Conservation (phyloP, 768 basidiomycete species). For the Podaxis sp. region DNA sequence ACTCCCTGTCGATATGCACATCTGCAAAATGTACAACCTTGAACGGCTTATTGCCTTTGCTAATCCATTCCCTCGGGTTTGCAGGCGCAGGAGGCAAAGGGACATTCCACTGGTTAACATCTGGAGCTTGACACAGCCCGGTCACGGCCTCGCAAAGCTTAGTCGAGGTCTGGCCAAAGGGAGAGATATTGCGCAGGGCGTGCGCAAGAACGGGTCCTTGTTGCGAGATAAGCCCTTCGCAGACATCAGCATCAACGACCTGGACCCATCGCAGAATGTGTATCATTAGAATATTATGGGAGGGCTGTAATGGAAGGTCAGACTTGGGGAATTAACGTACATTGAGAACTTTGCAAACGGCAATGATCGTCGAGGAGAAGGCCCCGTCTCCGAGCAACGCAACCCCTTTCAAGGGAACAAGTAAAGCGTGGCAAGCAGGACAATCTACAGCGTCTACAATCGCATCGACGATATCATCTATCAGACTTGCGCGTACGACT, state of each 20-base stretch:
- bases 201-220: conserved; percentile 62
- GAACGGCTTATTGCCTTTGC: conserved; percentile 43
- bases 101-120: conserved; percentile 43
- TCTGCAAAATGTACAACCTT: conserved; percentile 63
- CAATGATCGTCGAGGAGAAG: conserved; percentile 42
- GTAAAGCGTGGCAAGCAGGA: conserved; percentile 48
- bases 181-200: conserved; percentile 47
- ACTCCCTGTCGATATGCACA: conserved; percentile 59
- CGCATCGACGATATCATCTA: conserved; percentile 40
- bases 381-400: conserved; percentile 48
- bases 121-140: conserved; percentile 51
- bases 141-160: conserved; percentile 55
- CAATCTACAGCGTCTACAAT: conserved; percentile 49
- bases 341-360: conserved; percentile 44
- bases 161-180: conserved; percentile 46
- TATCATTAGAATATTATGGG: neutral
- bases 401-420: conserved; percentile 44
- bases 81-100: conserved; percentile 43
- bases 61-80: conserved; percentile 31
- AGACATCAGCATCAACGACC: conserved; percentile 61
- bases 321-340: conserved; percentile 26
- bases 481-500: conserved; percentile 27
- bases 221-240: conserved; percentile 46
- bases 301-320: neutral
- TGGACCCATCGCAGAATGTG: conserved; percentile 16